A percentile compares a stretch with the other conserved stretches of the same genome.
Conservation (phyloP, 495 filamentous ascomycete species). For the Talaromyces proteolyticus region DNA sequence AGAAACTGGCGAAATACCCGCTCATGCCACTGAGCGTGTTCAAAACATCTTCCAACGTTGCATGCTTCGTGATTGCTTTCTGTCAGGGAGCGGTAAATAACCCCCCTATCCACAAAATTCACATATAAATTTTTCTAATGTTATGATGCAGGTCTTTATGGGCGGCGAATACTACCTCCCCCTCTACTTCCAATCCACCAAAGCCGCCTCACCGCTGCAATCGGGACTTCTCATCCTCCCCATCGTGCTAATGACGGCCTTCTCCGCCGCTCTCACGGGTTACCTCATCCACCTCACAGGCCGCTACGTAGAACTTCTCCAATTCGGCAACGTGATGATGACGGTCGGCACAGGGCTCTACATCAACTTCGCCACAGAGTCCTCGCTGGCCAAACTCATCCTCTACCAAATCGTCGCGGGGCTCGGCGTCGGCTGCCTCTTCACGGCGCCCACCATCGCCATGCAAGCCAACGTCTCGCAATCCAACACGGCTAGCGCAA, state of each 20-base stretch:
- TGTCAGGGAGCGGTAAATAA: conserved; percentile 46
- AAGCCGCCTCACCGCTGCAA: conserved; percentile 40
- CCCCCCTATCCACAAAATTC: neutral
- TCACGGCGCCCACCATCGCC: conserved; percentile 66
- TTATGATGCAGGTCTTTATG: conserved; percentile 34
- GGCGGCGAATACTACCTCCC: conserved; percentile 53
- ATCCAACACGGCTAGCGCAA: conserved; percentile 70
- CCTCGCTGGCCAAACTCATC: conserved; percentile 37
- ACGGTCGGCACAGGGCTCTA: conserved; percentile 48
- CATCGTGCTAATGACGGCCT: conserved; percentile 42
- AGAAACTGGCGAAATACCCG: conserved; percentile 64
- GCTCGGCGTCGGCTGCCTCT: conserved; percentile 38
- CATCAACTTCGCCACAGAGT: conserved; percentile 34
- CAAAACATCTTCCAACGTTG: conserved; percentile 48
- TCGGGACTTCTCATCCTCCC: conserved; percentile 50
- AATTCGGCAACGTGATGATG: conserved; percentile 37
- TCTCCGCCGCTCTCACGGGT: conserved; percentile 42
- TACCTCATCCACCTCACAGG: conserved; percentile 54
- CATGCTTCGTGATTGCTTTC: conserved; percentile 48
- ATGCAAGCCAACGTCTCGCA: conserved; percentile 65
- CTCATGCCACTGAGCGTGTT: conserved; percentile 73
- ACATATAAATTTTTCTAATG: neutral
- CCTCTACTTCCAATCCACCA: conserved; percentile 51
- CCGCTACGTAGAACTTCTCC: conserved; percentile 52
- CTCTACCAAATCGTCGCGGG: conserved; percentile 61